Evolutionary conservation across 139 green algal species (phyloP).

Genomic region (Auxenochlorella protothecoides): DNA sequence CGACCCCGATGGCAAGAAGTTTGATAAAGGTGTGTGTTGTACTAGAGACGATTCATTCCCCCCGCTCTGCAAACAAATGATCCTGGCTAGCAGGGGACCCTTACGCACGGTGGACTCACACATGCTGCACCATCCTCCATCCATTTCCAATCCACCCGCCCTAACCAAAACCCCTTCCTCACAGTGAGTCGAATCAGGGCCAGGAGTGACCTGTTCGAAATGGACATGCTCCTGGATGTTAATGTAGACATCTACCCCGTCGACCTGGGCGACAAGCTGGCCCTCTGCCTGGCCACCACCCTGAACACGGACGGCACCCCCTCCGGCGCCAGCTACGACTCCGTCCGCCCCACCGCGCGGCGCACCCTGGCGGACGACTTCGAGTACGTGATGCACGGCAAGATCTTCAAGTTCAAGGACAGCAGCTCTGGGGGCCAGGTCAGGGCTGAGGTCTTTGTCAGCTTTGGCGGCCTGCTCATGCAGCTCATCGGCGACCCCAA

Average conservation of each 20-base stretch:
- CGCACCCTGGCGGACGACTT: conserved; percentile 77
- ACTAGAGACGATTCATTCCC: too few species aligned
- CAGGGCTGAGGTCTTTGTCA: conserved; percentile 58
- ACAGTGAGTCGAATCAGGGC: conserved; percentile 76
- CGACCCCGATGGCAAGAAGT: conserved; percentile 94
- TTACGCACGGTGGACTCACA: too few species aligned
- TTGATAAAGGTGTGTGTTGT: conserved; percentile 78
- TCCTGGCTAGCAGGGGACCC: too few species aligned
- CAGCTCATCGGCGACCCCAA: conserved; percentile 71
- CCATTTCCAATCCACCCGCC: too few species aligned
- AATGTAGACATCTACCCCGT: conserved; percentile 91
- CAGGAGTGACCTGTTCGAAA: conserved; percentile 81
- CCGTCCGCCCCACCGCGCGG: conserved; percentile 30
- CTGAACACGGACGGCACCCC: conserved; percentile 65
- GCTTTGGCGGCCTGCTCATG: conserved; percentile 90
- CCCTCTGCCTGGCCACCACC: conserved; percentile 71
- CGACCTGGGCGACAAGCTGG: conserved; percentile 67
- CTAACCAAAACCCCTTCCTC: conserved; percentile 10
- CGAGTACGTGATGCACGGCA: conserved; percentile 95
- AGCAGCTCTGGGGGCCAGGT: conserved; percentile 22
- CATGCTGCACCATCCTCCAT: too few species aligned
- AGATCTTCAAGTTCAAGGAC: conserved; percentile 84
- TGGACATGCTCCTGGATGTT: conserved; percentile 83
- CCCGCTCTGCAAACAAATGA: too few species aligned
- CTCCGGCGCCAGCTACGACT: conserved; percentile 43